Percentiles rank a stretch among this genome's conserved stretches.
Evolutionary conservation across 176 grass and related monocot species (phyloP).

Genomic region (Secale cereale): DNA sequence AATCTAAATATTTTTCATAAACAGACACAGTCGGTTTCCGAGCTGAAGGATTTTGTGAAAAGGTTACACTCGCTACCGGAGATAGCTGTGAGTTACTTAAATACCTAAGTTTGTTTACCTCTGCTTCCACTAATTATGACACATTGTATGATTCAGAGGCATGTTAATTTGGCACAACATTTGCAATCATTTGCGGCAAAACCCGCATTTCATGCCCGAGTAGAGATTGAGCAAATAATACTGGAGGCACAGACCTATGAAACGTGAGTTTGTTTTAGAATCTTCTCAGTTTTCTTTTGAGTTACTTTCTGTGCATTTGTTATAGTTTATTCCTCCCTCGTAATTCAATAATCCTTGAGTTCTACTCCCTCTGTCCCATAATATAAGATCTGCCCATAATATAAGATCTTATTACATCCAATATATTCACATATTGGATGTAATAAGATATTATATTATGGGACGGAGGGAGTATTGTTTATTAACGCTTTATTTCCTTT

Average conservation of each 20-base stretch:
- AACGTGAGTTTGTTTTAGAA: slow-evolving; percentile 51
- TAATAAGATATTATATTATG: too few relatives aligned
- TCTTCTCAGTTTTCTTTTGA: neutral
- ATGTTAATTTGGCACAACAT: slow-evolving; percentile 96
- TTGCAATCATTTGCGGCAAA: slow-evolving; percentile 96
- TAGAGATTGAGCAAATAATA: slow-evolving; percentile 93
- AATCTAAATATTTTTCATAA: slow-evolving; percentile 20
- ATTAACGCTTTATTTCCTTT: neutral
- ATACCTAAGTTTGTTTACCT: slow-evolving; percentile 6
- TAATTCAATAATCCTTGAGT: neutral
- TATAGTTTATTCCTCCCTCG: neutral
- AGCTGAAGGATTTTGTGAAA: slow-evolving; percentile 98
- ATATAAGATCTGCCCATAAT: too few relatives aligned
- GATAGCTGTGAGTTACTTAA: slow-evolving; percentile 69
- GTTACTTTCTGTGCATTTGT: slow-evolving; percentile 8
- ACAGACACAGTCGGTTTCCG: slow-evolving; percentile 91
- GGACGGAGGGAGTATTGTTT: neutral
- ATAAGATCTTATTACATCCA: too few relatives aligned
- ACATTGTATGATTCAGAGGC: slow-evolving; percentile 51
- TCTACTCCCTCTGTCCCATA: neutral
- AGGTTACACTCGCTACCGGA: slow-evolving; percentile 88
- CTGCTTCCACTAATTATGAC: slow-evolving; percentile 29
- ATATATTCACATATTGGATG: too few relatives aligned
- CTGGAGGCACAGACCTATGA: slow-evolving; percentile 88
- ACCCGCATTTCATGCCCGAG: slow-evolving; percentile 78